Evolutionary conservation across 176 grass and related monocot genomes (phyloP).

Genomic region (Avena atlantica): DNA sequence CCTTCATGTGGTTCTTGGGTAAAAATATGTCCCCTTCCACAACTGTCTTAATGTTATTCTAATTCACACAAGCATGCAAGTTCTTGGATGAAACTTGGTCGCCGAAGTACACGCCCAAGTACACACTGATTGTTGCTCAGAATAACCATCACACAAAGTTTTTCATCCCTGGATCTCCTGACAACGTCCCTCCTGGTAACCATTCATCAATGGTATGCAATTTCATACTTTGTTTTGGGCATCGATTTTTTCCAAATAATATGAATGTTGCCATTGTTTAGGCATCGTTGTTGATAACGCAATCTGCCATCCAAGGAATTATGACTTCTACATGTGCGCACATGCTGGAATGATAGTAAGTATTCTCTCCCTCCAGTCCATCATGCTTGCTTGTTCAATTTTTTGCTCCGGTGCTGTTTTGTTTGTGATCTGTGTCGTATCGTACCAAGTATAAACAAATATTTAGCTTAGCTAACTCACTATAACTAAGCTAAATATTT

Average conservation of each 20-base stretch:
- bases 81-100: conserved; percentile 75
- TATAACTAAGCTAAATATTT: background rate
- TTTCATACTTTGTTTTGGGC: background rate
- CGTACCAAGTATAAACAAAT: no score
- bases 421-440: no score
- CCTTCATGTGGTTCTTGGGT: background rate
- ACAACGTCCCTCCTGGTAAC: conserved; percentile 88
- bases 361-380: background rate
- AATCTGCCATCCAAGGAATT: conserved; percentile 89
- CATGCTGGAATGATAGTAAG: conserved; percentile 95
- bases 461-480: no score
- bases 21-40: background rate
- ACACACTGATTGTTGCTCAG: conserved; percentile 86
- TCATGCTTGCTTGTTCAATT: no score
- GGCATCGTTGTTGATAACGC: conserved; percentile 85
- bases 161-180: conserved; percentile 57
- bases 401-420: no score
- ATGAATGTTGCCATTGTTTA: conserved; percentile 28
- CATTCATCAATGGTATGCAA: background rate
- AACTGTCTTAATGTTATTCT: background rate
- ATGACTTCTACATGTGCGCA: conserved; percentile 94
- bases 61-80: conserved; percentile 72
- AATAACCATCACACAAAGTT: conserved; percentile 96
- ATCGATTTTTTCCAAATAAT: background rate
- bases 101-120: conserved; percentile 76